Evolutionary conservation across 495 filamentous ascomycete genomes (phyloP).

Genomic region (Recurvomyces mirabilis): DNA sequence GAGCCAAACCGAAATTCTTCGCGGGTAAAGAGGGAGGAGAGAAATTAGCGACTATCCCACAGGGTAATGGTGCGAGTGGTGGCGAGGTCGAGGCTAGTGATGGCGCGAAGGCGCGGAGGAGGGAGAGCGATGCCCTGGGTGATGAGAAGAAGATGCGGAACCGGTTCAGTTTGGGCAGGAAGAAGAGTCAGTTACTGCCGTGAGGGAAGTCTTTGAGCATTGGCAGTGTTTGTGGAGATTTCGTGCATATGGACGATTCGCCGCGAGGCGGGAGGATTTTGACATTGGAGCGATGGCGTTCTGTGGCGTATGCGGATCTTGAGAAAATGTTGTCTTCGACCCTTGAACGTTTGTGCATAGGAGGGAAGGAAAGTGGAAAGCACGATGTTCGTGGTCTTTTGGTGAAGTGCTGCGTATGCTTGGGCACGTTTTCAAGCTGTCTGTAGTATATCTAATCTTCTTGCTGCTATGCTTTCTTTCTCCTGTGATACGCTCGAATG

Average conservation of each 20-base stretch:
- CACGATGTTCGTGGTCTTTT: too few relatives aligned
- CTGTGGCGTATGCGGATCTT: too few relatives aligned
- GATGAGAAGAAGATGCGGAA: constrained; percentile 26
- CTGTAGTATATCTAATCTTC: too few relatives aligned
- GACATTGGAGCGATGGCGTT: background rate
- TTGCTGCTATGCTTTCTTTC: too few relatives aligned
- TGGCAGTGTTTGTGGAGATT: background rate
- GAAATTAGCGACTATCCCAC: constrained; percentile 9
- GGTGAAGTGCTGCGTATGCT: too few relatives aligned
- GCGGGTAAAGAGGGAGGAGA: constrained; percentile 25
- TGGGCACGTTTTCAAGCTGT: too few relatives aligned
- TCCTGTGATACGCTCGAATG: too few relatives aligned
- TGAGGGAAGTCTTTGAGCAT: constrained; percentile 3
- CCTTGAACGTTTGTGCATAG: too few relatives aligned
- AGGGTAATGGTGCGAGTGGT: background rate
- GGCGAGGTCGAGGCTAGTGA: background rate
- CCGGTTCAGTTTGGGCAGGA: constrained; percentile 49
- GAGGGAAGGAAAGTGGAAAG: too few relatives aligned
- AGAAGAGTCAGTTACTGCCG: constrained; percentile 34
- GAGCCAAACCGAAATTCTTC: constrained; percentile 40
- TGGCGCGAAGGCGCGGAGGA: background rate
- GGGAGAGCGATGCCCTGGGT: background rate
- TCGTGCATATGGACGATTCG: background rate
- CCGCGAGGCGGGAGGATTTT: too few relatives aligned
- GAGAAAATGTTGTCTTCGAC: too few relatives aligned